Base-by-base conservation (phyloP, 192 early-diverging fungal species). In the Gryganskiella cystojenkinii region DNA sequence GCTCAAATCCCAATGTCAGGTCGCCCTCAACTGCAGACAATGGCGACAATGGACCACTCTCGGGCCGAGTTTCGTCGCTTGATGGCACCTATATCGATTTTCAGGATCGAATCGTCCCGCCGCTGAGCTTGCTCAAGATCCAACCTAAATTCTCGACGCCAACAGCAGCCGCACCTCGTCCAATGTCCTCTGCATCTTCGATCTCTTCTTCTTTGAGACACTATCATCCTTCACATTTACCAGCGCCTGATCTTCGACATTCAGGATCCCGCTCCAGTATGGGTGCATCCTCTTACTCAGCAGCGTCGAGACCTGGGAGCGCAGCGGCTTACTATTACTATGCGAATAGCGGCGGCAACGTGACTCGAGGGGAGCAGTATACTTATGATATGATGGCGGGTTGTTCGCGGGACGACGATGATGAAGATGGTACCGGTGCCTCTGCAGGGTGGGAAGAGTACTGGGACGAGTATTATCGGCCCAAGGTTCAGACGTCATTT, bases 381-480 rank as follows among this genome's bases (percentile, higher is more conserved):
- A 55, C 56, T 9, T 30, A 71, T 0, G 52, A 67, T 50, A 64
- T 58, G 14, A 49, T 67, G 24, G 52, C 45, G 14, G 47, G 64
- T 10, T 72, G 65, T 42, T 67, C 37, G 5, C 37, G 55, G 2
- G 45, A 55, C 43, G 44, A 49, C n/a, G 53, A 45, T 24, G 56
- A 55, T 4, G 58, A 43, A 15, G 49, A 50, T 7, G 35, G 45
- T 4, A 2, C 45, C 14, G 50, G 44, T 22, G 31, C 11, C 11
- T 35, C 27, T 8, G 47, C 19, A 55, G 65, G 22, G 14, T 57
- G 65, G 72, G 86, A 89, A 43, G 89, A 81, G 10, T 93, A 90
- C 59, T 97, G 95, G 88, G 84, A 84, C 19, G 94, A 96, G 67
- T 97, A 98, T 75, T 99, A 98, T 73, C 85, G 87, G 14, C 95